phyloP scores from a whole-genome alignment of 345 rosid genomes.

The Eucalyptus marginata region DNA sequence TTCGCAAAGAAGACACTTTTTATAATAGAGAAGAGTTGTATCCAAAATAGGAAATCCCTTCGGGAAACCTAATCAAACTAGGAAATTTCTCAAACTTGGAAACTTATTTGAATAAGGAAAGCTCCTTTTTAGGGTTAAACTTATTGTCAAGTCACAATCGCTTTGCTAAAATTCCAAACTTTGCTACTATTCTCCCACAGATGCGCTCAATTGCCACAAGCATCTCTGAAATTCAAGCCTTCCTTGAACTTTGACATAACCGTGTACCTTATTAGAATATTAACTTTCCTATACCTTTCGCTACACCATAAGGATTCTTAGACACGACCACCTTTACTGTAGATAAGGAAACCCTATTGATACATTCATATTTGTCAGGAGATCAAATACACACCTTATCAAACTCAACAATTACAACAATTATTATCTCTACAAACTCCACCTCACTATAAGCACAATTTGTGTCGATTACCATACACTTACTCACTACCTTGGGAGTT shows the following conservation, averaged over 20 bases:
- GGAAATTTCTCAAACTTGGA: neutral
- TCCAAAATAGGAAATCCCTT: neutral
- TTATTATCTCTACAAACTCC: neutral
- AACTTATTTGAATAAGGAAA: neutral
- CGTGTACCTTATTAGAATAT: neutral
- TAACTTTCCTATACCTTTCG: neutral
- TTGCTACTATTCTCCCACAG: neutral
- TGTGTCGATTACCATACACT: neutral
- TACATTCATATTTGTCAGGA: accelerated
- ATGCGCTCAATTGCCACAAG: neutral
- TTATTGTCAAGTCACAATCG: neutral
- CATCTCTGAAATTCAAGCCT: neutral
- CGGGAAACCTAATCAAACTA: neutral
- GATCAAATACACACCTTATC: neutral
- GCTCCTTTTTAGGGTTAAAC: neutral
- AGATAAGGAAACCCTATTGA: neutral
- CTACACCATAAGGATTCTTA: neutral
- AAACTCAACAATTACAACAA: neutral
- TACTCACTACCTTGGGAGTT: neutral
- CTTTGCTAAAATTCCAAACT: neutral
- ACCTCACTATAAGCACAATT: neutral
- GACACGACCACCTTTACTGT: neutral
- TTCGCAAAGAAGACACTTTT: neutral
- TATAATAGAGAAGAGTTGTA: neutral
- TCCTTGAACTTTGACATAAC: neutral